Evolutionary conservation across 441 rosid genomes (phyloP), one percentile per base, ranked within the genome.

Genomic region (Isatis lusitanica): DNA sequence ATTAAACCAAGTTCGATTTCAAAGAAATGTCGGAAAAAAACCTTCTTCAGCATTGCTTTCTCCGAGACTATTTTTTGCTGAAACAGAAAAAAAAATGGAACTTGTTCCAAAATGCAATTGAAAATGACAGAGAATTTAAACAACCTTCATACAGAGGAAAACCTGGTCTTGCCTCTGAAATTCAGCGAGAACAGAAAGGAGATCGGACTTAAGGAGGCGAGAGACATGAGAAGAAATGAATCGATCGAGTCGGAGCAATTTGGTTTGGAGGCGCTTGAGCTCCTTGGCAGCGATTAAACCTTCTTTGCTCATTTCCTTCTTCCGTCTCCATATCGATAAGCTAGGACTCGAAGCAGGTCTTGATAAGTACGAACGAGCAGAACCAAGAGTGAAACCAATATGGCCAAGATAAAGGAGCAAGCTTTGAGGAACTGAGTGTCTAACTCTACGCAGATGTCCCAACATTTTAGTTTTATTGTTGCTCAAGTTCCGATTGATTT

Each of bases 151-250:
- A 80, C 84, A 86, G 69, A 94, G 97, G 70, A 91, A 91, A 38
- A 90, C 93, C 76, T 75, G 93, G 77, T 88, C 88, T 73, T 94
- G 97, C 71, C 98, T 84, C 79, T 94, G 97, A 71, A 94, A 83
- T 83, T 94, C 98, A 2, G 85, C 87, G 12, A 74, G 91, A 70
- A 94, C 91, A 64, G 96, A 74, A 9, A 94, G 78, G 13, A 94
- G 86, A 82, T 91, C 97, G 8, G 98, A 87, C 79, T 84, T 94
- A 70, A 92, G 91, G 79, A 92, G 75, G 47, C 97, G 89, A 79
- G 98, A 87, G 43, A 90, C 86, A 16, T 87, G 83, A n/a, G 92
- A 85, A 33, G 68, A 68, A 44, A 92, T 87, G 80, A 82, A 92
- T 26, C 84, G 82, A 48, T 84, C 85, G 53, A 90, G 82, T 10